Conservation (phyloP, 768 basidiomycete genomes). For the Psilocybe tampanensis region DNA sequence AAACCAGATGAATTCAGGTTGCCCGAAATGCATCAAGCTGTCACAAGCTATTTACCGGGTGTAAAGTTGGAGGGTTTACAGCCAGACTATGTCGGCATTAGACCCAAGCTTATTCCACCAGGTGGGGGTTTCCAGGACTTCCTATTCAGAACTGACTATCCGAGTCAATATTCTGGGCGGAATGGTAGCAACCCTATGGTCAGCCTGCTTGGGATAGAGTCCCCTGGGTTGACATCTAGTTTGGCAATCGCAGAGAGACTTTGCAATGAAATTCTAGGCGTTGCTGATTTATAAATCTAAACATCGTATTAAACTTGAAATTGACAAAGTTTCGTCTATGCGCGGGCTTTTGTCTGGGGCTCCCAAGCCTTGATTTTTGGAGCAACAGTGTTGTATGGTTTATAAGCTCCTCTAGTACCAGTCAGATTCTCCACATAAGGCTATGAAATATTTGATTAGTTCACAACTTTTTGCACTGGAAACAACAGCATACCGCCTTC, state of each 20-base stretch:
- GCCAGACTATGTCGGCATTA: slow-evolving; percentile 83
- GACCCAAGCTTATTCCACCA: slow-evolving; percentile 85
- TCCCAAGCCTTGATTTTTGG: slow-evolving; percentile 88
- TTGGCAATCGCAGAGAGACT: slow-evolving; percentile 89
- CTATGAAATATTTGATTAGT: slow-evolving; percentile 38
- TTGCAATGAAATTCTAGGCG: no score
- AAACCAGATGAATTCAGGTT: slow-evolving; percentile 63
- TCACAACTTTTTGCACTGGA: background rate
- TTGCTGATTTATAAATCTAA: no score
- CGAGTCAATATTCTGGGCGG: slow-evolving; percentile 31
- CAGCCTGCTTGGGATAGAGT: slow-evolving; percentile 88
- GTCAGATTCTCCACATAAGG: slow-evolving; percentile 89
- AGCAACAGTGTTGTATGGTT: slow-evolving; percentile 81
- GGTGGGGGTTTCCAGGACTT: slow-evolving; percentile 85
- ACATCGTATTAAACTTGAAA: no score
- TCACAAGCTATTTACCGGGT: slow-evolving; percentile 73
- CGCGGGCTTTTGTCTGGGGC: slow-evolving; percentile 64
- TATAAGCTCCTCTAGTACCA: slow-evolving; percentile 90
- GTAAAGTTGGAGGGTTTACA: slow-evolving; percentile 62
- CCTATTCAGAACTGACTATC: slow-evolving; percentile 65
- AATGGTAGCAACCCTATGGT: slow-evolving; percentile 58
- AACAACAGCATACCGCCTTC: slow-evolving; percentile 66
- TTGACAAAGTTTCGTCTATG: slow-evolving; percentile 19
- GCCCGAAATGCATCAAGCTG: slow-evolving; percentile 67
- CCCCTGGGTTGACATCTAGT: slow-evolving; percentile 86